Evolutionary conservation across 202 grass and related monocot species (phyloP).

Genomic region (Saccharum hybrid): DNA sequence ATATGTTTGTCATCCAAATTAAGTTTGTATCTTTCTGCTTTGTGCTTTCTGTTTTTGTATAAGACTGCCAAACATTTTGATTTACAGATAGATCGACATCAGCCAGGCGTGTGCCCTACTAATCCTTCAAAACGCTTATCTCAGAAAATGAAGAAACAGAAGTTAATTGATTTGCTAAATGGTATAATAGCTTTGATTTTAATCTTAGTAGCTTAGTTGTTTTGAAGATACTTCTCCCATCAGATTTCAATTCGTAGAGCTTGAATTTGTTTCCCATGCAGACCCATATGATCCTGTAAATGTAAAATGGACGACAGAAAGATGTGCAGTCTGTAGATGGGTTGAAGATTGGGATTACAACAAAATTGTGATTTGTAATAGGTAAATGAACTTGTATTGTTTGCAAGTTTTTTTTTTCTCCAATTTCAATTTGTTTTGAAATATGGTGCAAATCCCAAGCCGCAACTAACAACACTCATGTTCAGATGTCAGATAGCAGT

Average conservation of each 20-base stretch:
- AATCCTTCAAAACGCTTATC: slow-evolving; percentile 74
- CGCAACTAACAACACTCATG: slow-evolving; percentile 44
- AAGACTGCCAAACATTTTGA: slow-evolving; percentile 36
- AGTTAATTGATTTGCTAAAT: slow-evolving; percentile 77
- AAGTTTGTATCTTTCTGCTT: slow-evolving; percentile 15
- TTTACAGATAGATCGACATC: slow-evolving; percentile 82
- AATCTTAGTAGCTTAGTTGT: slow-evolving; percentile 13
- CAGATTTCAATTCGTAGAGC: slow-evolving; percentile 24
- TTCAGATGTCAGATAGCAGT: slow-evolving; percentile 99
- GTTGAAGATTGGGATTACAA: slow-evolving; percentile 99
- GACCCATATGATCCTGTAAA: slow-evolving; percentile 90
- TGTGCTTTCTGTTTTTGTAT: slow-evolving; percentile 31
- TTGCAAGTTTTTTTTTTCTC: slow-evolving; percentile 1
- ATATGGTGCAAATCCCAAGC: slow-evolving; percentile 19
- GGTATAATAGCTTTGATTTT: slow-evolving; percentile 56
- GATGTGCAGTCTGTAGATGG: slow-evolving; percentile 99
- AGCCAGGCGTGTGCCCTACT: slow-evolving; percentile 53
- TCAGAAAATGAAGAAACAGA: slow-evolving; percentile 92
- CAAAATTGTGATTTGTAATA: slow-evolving; percentile 97
- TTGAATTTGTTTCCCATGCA: slow-evolving; percentile 51
- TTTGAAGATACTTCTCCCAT: slow-evolving; percentile 29
- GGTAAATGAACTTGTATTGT: slow-evolving; percentile 47
- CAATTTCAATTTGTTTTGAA: slow-evolving; percentile 31
- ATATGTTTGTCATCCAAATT: slow-evolving; percentile 18
- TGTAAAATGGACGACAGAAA: slow-evolving; percentile 95